A percentile compares a stretch with the other conserved stretches of the same genome.
phyloP scores from a whole-genome alignment of 495 filamentous ascomycete species.

The Trichoderma gamsii region DNA sequence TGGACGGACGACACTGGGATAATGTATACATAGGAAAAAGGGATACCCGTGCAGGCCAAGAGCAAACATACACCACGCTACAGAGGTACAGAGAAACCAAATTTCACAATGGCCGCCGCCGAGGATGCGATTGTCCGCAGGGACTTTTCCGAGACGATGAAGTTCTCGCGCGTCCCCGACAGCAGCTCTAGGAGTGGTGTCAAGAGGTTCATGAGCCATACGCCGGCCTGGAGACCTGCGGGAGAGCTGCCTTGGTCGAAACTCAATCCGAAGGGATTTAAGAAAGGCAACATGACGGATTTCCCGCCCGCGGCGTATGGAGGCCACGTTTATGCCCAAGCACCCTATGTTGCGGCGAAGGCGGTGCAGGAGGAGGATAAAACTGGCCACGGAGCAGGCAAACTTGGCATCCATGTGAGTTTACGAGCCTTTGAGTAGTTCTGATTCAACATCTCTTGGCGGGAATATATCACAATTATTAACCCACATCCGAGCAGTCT shows the following conservation, averaged over 20 bases:
- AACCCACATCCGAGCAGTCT: conserved; percentile 37
- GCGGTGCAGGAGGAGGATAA: conserved; percentile 38
- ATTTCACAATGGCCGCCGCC: too few relatives aligned
- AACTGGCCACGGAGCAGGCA: conserved; percentile 19
- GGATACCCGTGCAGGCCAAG: too few relatives aligned
- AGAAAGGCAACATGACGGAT: background rate
- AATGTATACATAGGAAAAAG: too few relatives aligned
- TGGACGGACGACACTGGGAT: too few relatives aligned
- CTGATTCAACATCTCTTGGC: too few relatives aligned
- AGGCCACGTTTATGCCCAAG: conserved; percentile 63
- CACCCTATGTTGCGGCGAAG: conserved; percentile 54
- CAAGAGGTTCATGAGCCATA: conserved; percentile 13
- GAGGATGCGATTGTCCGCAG: background rate
- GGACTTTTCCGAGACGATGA: background rate
- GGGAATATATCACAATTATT: background rate
- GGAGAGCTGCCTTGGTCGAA: background rate
- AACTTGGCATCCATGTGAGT: conserved; percentile 56
- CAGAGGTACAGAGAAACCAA: background rate
- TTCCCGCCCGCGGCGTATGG: conserved; percentile 42
- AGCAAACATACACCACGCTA: too few relatives aligned
- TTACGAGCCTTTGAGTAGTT: too few relatives aligned
- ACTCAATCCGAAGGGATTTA: too few relatives aligned
- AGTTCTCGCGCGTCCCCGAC: background rate
- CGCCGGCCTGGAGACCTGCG: conserved; percentile 12
- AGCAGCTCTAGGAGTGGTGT: background rate